A percentile compares a stretch with the other conserved stretches of the same genome.
Conservation (phyloP, 2,329 filamentous ascomycete genomes). For the Magnaporthiopsis rhizophila region DNA sequence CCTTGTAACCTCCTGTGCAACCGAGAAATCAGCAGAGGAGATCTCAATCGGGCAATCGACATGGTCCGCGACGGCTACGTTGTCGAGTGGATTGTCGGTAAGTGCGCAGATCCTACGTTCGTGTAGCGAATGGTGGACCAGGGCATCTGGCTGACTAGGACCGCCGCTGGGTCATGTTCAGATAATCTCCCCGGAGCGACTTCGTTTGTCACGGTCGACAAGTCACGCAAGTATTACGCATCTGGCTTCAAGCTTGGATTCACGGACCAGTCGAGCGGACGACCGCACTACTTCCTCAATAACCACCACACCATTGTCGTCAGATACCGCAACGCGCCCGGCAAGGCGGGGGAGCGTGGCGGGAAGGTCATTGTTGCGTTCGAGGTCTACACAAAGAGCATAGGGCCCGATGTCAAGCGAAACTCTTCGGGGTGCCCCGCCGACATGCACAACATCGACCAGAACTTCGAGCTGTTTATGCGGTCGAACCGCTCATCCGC, state of each 20-base stretch:
- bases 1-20: constrained; percentile 68
- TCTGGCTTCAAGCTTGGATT: constrained; percentile 85
- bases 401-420: constrained; percentile 52
- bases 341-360: constrained; percentile 58
- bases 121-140: neutral
- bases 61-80: constrained; percentile 74
- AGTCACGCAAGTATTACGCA: constrained; percentile 78
- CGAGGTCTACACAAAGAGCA: constrained; percentile 82
- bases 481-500: constrained; percentile 51
- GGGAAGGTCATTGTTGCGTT: constrained; percentile 81
- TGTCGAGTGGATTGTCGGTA: constrained; percentile 75
- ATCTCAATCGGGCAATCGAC: constrained; percentile 59
- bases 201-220: constrained; percentile 80
- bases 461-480: constrained; percentile 62
- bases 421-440: constrained; percentile 59
- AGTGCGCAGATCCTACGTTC: neutral
- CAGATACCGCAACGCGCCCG: constrained; percentile 65
- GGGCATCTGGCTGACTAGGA: neutral
- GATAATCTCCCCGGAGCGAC: constrained; percentile 86
- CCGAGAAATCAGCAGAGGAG: constrained; percentile 53
- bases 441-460: constrained; percentile 53
- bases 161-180: neutral
- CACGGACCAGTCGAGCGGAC: constrained; percentile 53
- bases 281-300: constrained; percentile 66
- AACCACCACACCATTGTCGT: constrained; percentile 85